These are phyloP conservation scores for Mariannaea sp. DNA, from an alignment of 2,329 filamentous ascomycete species.

Conservation along the genomic window DNA sequence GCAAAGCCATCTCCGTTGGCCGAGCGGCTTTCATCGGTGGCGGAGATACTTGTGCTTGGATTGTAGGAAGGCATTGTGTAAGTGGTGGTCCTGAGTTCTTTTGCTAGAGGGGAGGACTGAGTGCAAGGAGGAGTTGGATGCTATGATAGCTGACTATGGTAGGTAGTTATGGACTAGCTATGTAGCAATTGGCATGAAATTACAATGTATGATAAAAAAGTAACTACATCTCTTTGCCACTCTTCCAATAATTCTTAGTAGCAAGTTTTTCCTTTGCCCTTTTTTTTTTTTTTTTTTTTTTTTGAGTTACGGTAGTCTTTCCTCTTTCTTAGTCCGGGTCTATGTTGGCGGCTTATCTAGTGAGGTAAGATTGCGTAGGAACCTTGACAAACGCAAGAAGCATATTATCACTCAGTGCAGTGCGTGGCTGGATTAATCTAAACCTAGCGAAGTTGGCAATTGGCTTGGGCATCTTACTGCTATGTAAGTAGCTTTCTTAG, in stretches of 20 bases:
- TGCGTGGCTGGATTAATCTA: too few relatives aligned
- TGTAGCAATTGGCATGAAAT: not conserved
- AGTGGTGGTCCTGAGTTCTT: slow-evolving; percentile 6
- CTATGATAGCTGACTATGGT: not conserved
- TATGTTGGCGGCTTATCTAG: slow-evolving; percentile 1
- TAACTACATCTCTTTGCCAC: not conserved
- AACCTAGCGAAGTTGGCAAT: too few relatives aligned
- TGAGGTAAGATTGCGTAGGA: too few relatives aligned
- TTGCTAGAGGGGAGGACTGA: not conserved
- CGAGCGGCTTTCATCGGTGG: slow-evolving; percentile 34
- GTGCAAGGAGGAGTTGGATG: not conserved
- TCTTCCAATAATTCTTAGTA: too few relatives aligned
- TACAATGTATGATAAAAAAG: not conserved
- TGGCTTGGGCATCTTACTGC: too few relatives aligned
- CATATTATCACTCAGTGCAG: too few relatives aligned
- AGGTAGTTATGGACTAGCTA: not conserved
- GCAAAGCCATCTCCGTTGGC: slow-evolving; percentile 31
- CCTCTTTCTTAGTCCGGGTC: too few relatives aligned
- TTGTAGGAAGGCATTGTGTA: slow-evolving; percentile 26
- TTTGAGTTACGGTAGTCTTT: too few relatives aligned
- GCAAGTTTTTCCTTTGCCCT: not conserved
- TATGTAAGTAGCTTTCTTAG: too few relatives aligned
- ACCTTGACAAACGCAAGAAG: too few relatives aligned
- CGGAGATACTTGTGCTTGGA: slow-evolving; percentile 27
- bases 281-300: slow-evolving; percentile 15